Base-by-base conservation (phyloP, 106 monocot genomes). In the Dioscorea zingiberensis region DNA sequence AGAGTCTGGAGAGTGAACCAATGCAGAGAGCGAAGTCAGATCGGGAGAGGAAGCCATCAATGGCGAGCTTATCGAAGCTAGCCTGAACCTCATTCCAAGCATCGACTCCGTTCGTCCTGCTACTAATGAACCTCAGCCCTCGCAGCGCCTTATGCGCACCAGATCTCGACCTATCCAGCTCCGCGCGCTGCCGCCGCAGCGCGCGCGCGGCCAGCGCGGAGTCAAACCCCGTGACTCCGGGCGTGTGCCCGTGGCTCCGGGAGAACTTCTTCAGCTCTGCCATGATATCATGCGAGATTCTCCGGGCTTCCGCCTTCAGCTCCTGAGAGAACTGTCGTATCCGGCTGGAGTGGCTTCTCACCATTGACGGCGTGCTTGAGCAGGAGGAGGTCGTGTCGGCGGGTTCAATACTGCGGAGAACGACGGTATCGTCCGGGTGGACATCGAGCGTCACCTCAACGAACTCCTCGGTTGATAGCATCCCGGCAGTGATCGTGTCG, bases 1-100 rank as follows among this genome's bases (percentile, higher is more conserved):
- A 38, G 38, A 6, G 9, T 38, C 38, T 38, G 5, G 14, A 22
- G 2, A 11, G 21, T 27, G 22, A 51, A 90, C 94, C 94, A 45
- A 94, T 94, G 82, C 94, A 94, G 74, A 85, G 82, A 14, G 90
- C 94, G 73, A 94, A 94, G 22, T 94, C 90, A 25, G 87, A 82
- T 15, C 94, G 84, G 58, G 70, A 55, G 55, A 94, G 84, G 71
- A 30, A 76, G 29, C 94, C 90, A 62, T 88, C 86, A 24, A 60
- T 54, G 17, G 84, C 74, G 26, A 94, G 90, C 22, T 67, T 55
- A 53, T 83, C 77, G 67, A 94, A 94, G 69, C 76, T 94, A 25
- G 45, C 15, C 19, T 64, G 78, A 2, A 95, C 91, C 55, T 81
- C 80, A 26, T 78, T 85, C 91, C 87, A 95, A 0, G 87, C 82